Evolutionary conservation across 2,329 filamentous ascomycete species (phyloP).

Genomic region (Epichloe brachyelytri): DNA sequence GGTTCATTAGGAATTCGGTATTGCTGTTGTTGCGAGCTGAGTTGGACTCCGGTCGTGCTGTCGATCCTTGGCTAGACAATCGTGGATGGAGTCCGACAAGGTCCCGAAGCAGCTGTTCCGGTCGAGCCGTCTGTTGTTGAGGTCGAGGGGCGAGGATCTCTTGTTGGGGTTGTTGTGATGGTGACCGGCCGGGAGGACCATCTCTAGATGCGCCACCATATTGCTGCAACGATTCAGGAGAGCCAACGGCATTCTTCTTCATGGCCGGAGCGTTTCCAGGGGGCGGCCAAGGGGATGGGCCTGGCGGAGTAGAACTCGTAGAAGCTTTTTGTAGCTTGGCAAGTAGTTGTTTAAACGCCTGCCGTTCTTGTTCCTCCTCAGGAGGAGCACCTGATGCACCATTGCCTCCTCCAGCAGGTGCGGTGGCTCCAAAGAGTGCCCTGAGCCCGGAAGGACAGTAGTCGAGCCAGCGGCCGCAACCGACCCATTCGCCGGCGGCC

Average conservation of each 20-base stretch:
- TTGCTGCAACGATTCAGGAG: constrained; percentile 36
- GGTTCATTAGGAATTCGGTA: constrained; percentile 71
- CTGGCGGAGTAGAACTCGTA: constrained; percentile 31
- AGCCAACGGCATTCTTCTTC: constrained; percentile 27
- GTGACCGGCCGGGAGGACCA: constrained; percentile 27
- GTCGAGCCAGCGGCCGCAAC: constrained; percentile 3
- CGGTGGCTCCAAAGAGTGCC: constrained; percentile 2
- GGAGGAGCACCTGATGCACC: constrained; percentile 16
- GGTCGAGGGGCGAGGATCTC: constrained; percentile 41
- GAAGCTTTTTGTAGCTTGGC: constrained; percentile 62
- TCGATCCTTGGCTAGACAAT: constrained; percentile 36
- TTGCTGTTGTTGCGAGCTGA: constrained; percentile 44
- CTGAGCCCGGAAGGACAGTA: constrained; percentile 2
- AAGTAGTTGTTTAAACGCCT: constrained; percentile 72
- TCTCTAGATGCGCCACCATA: constrained; percentile 33
- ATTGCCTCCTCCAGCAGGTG: neutral
- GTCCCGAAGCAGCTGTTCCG: constrained; percentile 49
- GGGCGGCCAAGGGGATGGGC: constrained; percentile 29
- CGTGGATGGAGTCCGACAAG: constrained; percentile 46
- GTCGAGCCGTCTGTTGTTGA: constrained; percentile 36
- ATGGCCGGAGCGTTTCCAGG: constrained; percentile 17
- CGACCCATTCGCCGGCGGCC: constrained; percentile 11
- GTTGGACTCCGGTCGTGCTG: constrained; percentile 30
- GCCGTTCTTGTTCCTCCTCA: constrained; percentile 69
- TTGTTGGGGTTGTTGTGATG: constrained; percentile 27